These are phyloP conservation scores for Vanilla planifolia DNA, from an alignment of 106 monocot species.

Conservation along the genomic window DNA sequence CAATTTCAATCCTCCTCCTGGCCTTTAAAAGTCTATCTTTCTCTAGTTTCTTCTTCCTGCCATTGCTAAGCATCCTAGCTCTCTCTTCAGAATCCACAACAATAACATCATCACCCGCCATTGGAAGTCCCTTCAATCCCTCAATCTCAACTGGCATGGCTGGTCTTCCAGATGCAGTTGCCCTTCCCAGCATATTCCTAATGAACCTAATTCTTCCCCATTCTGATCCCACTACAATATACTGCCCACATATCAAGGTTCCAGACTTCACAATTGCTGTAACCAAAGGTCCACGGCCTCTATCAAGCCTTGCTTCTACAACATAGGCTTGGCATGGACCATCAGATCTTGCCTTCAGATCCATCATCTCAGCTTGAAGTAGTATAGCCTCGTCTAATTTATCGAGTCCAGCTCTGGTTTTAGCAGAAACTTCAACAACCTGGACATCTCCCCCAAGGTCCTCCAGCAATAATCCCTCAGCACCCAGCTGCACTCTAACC, in stretches of 20 bases:
- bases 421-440: constrained; percentile 87
- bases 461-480: constrained; percentile 77
- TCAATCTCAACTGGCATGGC: constrained; percentile 89
- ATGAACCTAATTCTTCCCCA: constrained; percentile 81
- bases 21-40: constrained; percentile 54
- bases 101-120: constrained; percentile 93
- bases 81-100: constrained; percentile 88
- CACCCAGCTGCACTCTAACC: constrained; percentile 76
- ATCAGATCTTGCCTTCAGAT: constrained; percentile 72
- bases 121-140: constrained; percentile 86
- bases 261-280: constrained; percentile 87
- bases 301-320: constrained; percentile 90
- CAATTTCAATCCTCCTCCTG: constrained; percentile 22
- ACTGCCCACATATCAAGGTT: constrained; percentile 56
- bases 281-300: constrained; percentile 78
- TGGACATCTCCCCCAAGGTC: constrained; percentile 96
- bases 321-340: constrained; percentile 90
- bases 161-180: constrained; percentile 40
- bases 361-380: constrained; percentile 95
- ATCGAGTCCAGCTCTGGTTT: constrained; percentile 58
- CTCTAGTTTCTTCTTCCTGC: constrained; percentile 77
- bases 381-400: constrained; percentile 89
- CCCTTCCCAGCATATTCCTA: constrained; percentile 55
- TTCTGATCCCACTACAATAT: constrained; percentile 83
- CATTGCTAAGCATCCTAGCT: constrained; percentile 84